Evolutionary conservation across 164 flowering plant species (phyloP), one percentile per base, ranked within the genome.

Genomic region (Aristolochia californica): DNA sequence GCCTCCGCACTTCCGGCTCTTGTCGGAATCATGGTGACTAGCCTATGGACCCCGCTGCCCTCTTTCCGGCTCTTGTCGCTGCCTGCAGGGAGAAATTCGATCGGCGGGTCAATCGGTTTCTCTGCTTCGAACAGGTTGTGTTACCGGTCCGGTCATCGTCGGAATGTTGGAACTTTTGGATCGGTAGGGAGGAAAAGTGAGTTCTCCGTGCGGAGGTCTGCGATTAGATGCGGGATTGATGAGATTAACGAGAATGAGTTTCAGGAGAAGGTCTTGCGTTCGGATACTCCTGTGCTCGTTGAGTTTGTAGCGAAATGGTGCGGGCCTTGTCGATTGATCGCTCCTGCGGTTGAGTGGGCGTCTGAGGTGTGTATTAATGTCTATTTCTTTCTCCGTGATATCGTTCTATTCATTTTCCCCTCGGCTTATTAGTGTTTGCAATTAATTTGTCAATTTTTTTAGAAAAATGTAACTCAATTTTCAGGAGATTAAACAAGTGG

Each of bases 271-370:
- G 90, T 85, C 2, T 59, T 85, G 79, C 64, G 69, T 64, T 75
- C 93, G 15, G 82, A 82, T 53, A 66, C 76, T 20, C 90, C 90
- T 5, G 90, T 88, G 49, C 85, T 88, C 0, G 96, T 88, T 2
- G 96, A 88, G 72, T 88, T 88, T 72, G 81, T 85, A 2, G 96
- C 96, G 25, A 72, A 56, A 25, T 88, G 93, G 96, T 88, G 96
- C 26, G 93, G 96, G n/a, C 93, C 96, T 14, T 88, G 96, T 66
- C 82, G 85, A 12, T 68, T 88, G 54, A 79, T 88, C 47, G 48
- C 82, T 55, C 84, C 90, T 0, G 78, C 81, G 4, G 75, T 88
- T 18, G 80, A 88, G 43, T 74, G 74, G 64, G 61, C 80, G 48
- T 80, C 90, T 57, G 63, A 84, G 95, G 95, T 83, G 17, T 13